Percentiles rank a stretch among this genome's conserved stretches.
Conservation (phyloP, 1,139 yeast species). For the Zygoascus sp. region DNA sequence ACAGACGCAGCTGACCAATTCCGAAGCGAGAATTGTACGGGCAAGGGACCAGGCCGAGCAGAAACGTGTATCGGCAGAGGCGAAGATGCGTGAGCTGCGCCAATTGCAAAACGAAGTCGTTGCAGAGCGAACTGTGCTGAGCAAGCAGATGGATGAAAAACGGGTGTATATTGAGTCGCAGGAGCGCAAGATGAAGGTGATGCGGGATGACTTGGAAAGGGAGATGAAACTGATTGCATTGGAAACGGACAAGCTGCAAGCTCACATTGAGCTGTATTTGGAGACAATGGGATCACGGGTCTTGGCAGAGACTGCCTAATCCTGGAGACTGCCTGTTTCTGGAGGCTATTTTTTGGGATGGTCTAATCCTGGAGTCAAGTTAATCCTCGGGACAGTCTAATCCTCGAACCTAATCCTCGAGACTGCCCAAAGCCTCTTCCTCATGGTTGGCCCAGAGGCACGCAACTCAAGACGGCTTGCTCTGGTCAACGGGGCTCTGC, state of each 20-base stretch:
- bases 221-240: constrained; percentile 53
- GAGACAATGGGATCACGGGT: constrained; percentile 39
- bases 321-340: neutral
- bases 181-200: constrained; percentile 43
- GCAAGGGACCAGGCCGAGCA: constrained; percentile 47
- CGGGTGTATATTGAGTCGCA: constrained; percentile 46
- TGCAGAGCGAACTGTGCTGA: constrained; percentile 49
- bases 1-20: constrained; percentile 49
- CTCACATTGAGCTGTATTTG: constrained; percentile 48
- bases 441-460: no score
- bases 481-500: no score
- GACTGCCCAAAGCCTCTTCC: no score
- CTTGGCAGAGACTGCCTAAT: neutral
- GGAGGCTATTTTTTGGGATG: no score
- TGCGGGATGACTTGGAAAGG: constrained; percentile 45
- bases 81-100: constrained; percentile 44
- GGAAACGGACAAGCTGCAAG: constrained; percentile 52
- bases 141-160: constrained; percentile 48
- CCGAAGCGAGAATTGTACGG: constrained; percentile 52
- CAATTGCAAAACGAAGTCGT: constrained; percentile 47
- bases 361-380: no score
- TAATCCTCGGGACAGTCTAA: no score
- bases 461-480: no score
- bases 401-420: no score
- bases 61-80: constrained; percentile 44